These are phyloP conservation scores for Gymnopilus dilepis DNA, from an alignment of 768 basidiomycete species.

Conservation along the genomic window DNA sequence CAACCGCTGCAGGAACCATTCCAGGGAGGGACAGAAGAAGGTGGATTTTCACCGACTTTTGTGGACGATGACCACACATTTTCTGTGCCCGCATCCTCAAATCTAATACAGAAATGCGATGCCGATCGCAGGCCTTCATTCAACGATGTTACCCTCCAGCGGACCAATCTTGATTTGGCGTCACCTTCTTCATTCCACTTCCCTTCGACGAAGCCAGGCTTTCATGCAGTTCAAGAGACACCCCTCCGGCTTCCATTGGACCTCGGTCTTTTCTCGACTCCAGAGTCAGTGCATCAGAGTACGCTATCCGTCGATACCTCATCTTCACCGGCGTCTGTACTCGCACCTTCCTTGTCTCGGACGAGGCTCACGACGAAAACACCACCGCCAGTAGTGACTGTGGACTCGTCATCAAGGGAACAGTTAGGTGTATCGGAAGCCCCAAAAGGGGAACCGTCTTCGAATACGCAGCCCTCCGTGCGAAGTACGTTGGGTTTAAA, in stretches of 20 bases:
- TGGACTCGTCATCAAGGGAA: conserved; percentile 5
- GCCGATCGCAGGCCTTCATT: conserved; percentile 26
- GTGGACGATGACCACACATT: background rate
- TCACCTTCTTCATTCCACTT: conserved; percentile 50
- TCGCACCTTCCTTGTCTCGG: conserved; percentile 41
- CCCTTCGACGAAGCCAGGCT: conserved; percentile 27
- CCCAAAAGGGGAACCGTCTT: conserved; percentile 15
- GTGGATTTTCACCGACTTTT: background rate
- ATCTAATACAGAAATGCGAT: conserved; percentile 19
- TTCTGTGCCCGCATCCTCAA: background rate
- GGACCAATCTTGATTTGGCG: conserved; percentile 33
- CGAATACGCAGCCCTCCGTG: conserved; percentile 4
- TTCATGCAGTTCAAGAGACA: background rate
- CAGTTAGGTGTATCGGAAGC: conserved; percentile 7
- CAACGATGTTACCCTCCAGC: background rate
- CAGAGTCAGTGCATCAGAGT: conserved; percentile 51
- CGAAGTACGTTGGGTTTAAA: conserved; percentile 64
- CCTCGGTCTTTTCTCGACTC: conserved; percentile 2
- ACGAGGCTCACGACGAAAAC: conserved; percentile 51
- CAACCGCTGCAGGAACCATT: background rate
- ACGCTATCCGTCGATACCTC: conserved; percentile 61
- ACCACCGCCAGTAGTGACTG: conserved; percentile 32
- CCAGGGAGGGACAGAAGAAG: conserved; percentile 7
- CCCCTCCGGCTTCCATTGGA: background rate
- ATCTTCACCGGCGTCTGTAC: conserved; percentile 29